A percentile compares a stretch with the other conserved stretches of the same genome.
Evolutionary conservation across 768 basidiomycete species (phyloP).

Genomic region (Mycena kentingensis): DNA sequence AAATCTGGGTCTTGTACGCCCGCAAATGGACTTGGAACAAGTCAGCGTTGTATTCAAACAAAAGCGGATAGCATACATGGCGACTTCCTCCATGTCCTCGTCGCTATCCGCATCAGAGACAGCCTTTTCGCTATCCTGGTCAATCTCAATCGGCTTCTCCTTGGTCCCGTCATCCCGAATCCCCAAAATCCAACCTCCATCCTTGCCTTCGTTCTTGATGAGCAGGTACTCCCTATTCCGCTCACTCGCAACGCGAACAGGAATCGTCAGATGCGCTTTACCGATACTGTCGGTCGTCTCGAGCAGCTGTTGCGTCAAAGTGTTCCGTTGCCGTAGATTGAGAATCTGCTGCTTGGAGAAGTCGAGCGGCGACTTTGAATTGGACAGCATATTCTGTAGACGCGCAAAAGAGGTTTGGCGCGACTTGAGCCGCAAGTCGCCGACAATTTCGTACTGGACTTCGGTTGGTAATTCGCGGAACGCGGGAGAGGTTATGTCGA

Average conservation of each 20-base stretch:
- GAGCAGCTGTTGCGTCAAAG: constrained; percentile 89
- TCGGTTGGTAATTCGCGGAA: constrained; percentile 94
- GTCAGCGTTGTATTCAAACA: background rate
- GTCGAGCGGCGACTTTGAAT: constrained; percentile 81
- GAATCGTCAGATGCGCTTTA: constrained; percentile 86
- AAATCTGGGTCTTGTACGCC: constrained; percentile 58
- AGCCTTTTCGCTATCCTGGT: constrained; percentile 51
- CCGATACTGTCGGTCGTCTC: constrained; percentile 92
- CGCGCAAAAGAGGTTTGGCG: constrained; percentile 92
- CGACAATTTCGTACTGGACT: constrained; percentile 97
- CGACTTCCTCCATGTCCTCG: constrained; percentile 81
- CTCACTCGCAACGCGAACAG: constrained; percentile 92
- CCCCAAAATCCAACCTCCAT: constrained; percentile 94
- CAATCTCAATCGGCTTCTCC: constrained; percentile 85
- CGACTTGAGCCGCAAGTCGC: constrained; percentile 91
- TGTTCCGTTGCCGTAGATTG: constrained; percentile 85
- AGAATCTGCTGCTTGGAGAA: constrained; percentile 97
- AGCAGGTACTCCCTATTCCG: constrained; percentile 94
- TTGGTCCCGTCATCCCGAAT: constrained; percentile 84
- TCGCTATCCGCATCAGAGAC: constrained; percentile 42
- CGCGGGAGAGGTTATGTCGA: constrained; percentile 86
- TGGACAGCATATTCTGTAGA: constrained; percentile 85
- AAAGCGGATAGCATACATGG: constrained; percentile 52
- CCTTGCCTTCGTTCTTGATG: constrained; percentile 84
- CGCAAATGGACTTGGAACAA: constrained; percentile 34